Percentiles rank a stretch among this genome's conserved stretches.
Evolutionary conservation across 169 alveolate species (phyloP).

Genomic region (Babesia sp.): DNA sequence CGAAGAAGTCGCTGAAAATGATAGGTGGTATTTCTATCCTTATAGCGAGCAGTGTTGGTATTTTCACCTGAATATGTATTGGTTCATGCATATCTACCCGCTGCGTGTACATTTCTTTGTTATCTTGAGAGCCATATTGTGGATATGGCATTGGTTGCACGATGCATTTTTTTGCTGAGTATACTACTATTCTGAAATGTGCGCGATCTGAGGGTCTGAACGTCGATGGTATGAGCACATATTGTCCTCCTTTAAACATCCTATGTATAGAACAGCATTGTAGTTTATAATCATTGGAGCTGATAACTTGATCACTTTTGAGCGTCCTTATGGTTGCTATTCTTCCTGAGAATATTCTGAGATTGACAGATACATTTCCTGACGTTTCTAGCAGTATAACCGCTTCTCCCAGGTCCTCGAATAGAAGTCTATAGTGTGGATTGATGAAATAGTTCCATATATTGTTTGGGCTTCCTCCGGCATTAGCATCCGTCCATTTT

Average conservation of each 20-base stretch:
- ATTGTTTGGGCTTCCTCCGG: slow-evolving; percentile 81
- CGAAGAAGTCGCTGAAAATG: slow-evolving; percentile 22
- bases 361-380: slow-evolving; percentile 76
- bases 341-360: slow-evolving; percentile 74
- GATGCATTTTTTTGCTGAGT: not conserved
- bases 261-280: slow-evolving; percentile 74
- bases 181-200: slow-evolving; percentile 14
- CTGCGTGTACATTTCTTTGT: not conserved
- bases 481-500: slow-evolving; percentile 65
- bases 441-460: slow-evolving; percentile 75
- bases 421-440: slow-evolving; percentile 75
- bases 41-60: slow-evolving; percentile 11
- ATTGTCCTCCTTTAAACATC: slow-evolving; percentile 59
- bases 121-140: not conserved
- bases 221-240: slow-evolving; percentile 71
- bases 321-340: slow-evolving; percentile 77
- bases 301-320: slow-evolving; percentile 69
- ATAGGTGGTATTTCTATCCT: slow-evolving; percentile 9
- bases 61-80: not conserved
- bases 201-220: slow-evolving; percentile 29
- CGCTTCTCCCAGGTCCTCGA: slow-evolving; percentile 63
- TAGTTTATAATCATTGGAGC: slow-evolving; percentile 77
- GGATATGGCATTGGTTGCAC: slow-evolving; percentile 20
- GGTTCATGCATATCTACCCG: not conserved
- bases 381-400: slow-evolving; percentile 73